These are phyloP conservation scores for Didymella pinodella DNA, from an alignment of 2,329 filamentous ascomycete genomes.

Conservation along the genomic window DNA sequence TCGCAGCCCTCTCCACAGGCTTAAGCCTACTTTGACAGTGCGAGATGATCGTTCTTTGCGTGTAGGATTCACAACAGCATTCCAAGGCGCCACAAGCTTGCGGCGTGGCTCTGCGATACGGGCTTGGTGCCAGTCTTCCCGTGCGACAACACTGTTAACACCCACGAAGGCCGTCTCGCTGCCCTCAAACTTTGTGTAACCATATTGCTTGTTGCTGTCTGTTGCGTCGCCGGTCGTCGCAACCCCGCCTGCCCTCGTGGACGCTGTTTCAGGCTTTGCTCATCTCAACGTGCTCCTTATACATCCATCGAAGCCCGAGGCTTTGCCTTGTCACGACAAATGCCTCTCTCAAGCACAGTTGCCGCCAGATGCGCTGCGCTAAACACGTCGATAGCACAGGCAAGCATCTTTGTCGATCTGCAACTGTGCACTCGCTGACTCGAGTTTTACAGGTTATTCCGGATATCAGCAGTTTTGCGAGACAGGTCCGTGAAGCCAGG, in stretches of 20 bases:
- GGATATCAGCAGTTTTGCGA: constrained; percentile 41
- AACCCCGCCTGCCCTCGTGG: constrained; percentile 15
- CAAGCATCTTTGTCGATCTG: constrained; percentile 23
- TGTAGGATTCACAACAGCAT: constrained; percentile 18
- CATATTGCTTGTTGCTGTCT: constrained; percentile 23
- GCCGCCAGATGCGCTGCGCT: constrained; percentile 46
- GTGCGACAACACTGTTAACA: constrained; percentile 20
- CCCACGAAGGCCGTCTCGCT: constrained; percentile 14
- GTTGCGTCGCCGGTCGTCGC: constrained; percentile 15
- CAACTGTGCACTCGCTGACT: constrained; percentile 26
- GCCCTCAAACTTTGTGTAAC: constrained; percentile 18
- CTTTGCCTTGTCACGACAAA: constrained; percentile 24
- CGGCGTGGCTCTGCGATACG: constrained; percentile 18
- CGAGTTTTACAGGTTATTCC: constrained; percentile 36
- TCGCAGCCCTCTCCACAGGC: constrained; percentile 19
- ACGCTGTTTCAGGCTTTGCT: constrained; percentile 21
- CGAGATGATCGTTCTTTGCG: constrained; percentile 14
- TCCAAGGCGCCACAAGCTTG: constrained; percentile 16
- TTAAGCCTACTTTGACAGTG: constrained; percentile 21
- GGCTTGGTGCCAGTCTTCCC: constrained; percentile 11
- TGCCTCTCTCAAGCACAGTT: constrained; percentile 40
- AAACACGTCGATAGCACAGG: constrained; percentile 43
- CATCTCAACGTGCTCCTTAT: constrained; percentile 17
- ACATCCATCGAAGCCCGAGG: constrained; percentile 11
- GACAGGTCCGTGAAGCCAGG: constrained; percentile 43